A percentile compares a stretch with the other conserved stretches of the same genome.
These are phyloP conservation scores for Pelargonium nanum DNA, from an alignment of 345 rosid species.

Conservation along the genomic window DNA sequence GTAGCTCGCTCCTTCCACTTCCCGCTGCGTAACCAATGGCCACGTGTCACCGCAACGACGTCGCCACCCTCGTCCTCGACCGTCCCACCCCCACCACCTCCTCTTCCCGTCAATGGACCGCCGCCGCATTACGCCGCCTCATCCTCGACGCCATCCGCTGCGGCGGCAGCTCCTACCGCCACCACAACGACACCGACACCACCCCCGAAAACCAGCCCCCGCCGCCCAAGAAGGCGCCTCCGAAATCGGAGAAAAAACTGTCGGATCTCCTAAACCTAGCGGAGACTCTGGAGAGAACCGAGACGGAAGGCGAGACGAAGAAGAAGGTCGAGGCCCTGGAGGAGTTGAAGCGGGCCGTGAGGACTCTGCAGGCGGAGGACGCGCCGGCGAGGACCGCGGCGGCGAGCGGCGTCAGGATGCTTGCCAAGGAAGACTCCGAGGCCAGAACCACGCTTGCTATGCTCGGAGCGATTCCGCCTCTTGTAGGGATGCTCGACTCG, in stretches of 20 bases:
- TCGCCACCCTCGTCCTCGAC: conserved; percentile 61
- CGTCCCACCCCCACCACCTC: conserved; percentile 30
- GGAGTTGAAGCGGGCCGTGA: conserved; percentile 54
- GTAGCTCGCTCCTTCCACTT: no score
- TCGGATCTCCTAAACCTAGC: conserved; percentile 68
- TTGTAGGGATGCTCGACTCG: conserved; percentile 73
- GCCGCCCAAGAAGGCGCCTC: conserved; percentile 1
- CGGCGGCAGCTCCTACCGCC: conserved; percentile 46
- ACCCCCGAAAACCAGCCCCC: conserved; percentile 10
- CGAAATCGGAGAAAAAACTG: conserved; percentile 72
- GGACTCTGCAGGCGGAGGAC: conserved; percentile 40
- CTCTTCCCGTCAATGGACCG: conserved; percentile 36
- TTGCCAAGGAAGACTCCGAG: conserved; percentile 65
- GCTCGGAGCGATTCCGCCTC: conserved; percentile 88
- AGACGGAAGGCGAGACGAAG: conserved; percentile 50
- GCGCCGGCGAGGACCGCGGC: conserved; percentile 4
- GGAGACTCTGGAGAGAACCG: conserved; percentile 33
- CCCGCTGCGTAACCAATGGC: conserved; percentile 35
- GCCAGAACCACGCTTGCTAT: conserved; percentile 74
- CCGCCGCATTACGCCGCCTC: conserved; percentile 55
- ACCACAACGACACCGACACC: conserved; percentile 19
- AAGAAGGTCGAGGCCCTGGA: conserved; percentile 66
- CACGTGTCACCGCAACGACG: conserved; percentile 53
- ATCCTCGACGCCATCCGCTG: conserved; percentile 68
- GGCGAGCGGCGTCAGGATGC: conserved; percentile 35